Conservation (phyloP, 2,329 filamentous ascomycete genomes). For the Exophiala sp. region DNA sequence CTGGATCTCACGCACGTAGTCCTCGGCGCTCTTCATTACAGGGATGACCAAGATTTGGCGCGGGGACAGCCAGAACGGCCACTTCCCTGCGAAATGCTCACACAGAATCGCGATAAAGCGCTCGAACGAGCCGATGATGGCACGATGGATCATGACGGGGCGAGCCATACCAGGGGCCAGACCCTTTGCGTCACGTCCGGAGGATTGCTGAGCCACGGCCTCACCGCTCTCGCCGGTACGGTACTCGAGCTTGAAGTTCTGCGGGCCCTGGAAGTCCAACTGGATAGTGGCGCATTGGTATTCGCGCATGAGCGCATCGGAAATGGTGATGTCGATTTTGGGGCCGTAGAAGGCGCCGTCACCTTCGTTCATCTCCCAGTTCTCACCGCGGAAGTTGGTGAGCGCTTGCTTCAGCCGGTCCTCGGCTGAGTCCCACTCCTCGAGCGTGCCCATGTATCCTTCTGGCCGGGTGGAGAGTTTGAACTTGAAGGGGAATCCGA, state of each 20-base stretch:
- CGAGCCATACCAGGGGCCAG: conserved; percentile 43
- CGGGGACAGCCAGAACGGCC: conserved; percentile 53
- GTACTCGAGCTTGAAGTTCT: conserved; percentile 85
- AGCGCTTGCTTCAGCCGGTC: conserved; percentile 73
- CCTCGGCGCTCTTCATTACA: conserved; percentile 48
- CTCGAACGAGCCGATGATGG: conserved; percentile 51
- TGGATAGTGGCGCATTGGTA: conserved; percentile 93
- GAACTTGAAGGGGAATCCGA: conserved; percentile 88
- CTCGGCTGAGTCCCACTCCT: conserved; percentile 88
- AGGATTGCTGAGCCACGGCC: conserved; percentile 31
- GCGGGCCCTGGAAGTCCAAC: conserved; percentile 80
- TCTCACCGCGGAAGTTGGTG: conserved; percentile 68
- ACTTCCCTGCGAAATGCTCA: conserved; percentile 52
- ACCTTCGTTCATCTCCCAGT: conserved; percentile 89
- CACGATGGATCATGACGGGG: conserved; percentile 51
- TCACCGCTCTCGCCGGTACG: conserved; percentile 66
- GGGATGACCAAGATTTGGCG: conserved; percentile 50
- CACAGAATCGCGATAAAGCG: conserved; percentile 50
- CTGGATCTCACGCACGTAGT: conserved; percentile 48
- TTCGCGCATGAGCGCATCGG: conserved; percentile 78
- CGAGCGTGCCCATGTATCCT: conserved; percentile 80
- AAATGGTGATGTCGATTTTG: conserved; percentile 96
- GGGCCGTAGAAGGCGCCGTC: conserved; percentile 98
- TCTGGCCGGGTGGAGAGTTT: conserved; percentile 90
- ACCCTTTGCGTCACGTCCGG: conserved; percentile 33